phyloP scores from a whole-genome alignment of 169 alveolate genomes.

The Plasmodium cynomolgi region DNA sequence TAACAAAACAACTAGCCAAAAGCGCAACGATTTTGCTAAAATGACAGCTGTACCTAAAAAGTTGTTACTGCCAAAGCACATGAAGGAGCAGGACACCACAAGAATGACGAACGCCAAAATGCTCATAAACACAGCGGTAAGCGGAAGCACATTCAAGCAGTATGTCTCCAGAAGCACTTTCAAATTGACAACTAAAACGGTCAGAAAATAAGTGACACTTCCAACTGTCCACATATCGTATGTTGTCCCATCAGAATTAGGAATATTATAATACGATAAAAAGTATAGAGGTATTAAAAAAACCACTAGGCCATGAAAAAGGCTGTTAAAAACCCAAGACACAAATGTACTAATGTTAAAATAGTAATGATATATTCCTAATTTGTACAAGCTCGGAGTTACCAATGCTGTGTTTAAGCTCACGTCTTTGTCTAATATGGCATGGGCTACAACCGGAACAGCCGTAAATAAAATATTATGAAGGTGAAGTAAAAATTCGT shows the following conservation, averaged over 20 bases:
- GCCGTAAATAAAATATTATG: slow-evolving; percentile 96
- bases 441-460: slow-evolving; percentile 90
- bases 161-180: slow-evolving; percentile 85
- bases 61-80: slow-evolving; percentile 53
- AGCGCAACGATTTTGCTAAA: slow-evolving; percentile 40
- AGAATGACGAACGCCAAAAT: slow-evolving; percentile 72
- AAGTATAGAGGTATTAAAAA: slow-evolving; percentile 76
- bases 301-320: slow-evolving; percentile 82
- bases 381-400: slow-evolving; percentile 83
- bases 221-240: slow-evolving; percentile 80
- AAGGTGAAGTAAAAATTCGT: slow-evolving; percentile 95
- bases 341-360: slow-evolving; percentile 80
- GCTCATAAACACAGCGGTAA: slow-evolving; percentile 77
- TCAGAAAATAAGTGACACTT: slow-evolving; percentile 74
- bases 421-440: slow-evolving; percentile 87
- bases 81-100: slow-evolving; percentile 35
- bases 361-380: slow-evolving; percentile 84
- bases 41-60: slow-evolving; percentile 37
- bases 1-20: slow-evolving; percentile 65
- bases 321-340: slow-evolving; percentile 83
- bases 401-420: slow-evolving; percentile 77
- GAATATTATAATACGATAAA: slow-evolving; percentile 78
- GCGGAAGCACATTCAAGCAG: slow-evolving; percentile 77
- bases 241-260: slow-evolving; percentile 76
- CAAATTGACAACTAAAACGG: slow-evolving; percentile 82